These are phyloP conservation scores for Jamesozyma hellenica DNA, from an alignment of 805 yeast species.

Conservation along the genomic window DNA sequence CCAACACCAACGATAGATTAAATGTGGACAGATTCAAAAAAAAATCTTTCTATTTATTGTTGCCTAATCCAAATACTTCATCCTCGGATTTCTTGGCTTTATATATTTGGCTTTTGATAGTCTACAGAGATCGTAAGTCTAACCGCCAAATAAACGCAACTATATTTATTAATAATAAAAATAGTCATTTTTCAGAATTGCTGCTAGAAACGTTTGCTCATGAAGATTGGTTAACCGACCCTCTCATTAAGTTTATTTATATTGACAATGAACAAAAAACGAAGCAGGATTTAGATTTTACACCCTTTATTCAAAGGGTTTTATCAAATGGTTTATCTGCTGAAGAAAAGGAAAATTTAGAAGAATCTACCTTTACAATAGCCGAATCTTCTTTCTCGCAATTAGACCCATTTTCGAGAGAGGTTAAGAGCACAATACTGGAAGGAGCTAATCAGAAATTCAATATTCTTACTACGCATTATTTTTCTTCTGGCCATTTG, in stretches of 20 bases:
- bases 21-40: slow-evolving; percentile 16
- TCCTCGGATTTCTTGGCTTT: slow-evolving; percentile 25
- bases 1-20: slow-evolving; percentile 18
- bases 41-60: slow-evolving; percentile 13
- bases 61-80: slow-evolving; percentile 19
- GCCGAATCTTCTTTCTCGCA: slow-evolving; percentile 15
- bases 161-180: slow-evolving; percentile 17
- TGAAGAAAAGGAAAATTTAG: slow-evolving; percentile 11
- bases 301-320: slow-evolving; percentile 16
- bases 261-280: slow-evolving; percentile 7
- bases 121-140: slow-evolving; percentile 10
- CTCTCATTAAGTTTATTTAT: slow-evolving; percentile 9
- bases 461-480: slow-evolving; percentile 17
- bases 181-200: slow-evolving; percentile 10
- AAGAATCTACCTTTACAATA: slow-evolving; percentile 22
- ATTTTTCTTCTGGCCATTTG: slow-evolving; percentile 1
- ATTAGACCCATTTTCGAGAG: slow-evolving; percentile 16
- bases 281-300: neutral
- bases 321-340: slow-evolving; percentile 9
- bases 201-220: slow-evolving; percentile 10
- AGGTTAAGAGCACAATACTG: slow-evolving; percentile 13
- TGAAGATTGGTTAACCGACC: slow-evolving; percentile 14
- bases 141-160: slow-evolving; percentile 9
- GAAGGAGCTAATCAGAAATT: slow-evolving; percentile 20
- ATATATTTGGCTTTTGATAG: slow-evolving; percentile 17